These are phyloP conservation scores for Capsicum pubescens DNA, from an alignment of 257 asterid genomes.

Conservation along the genomic window DNA sequence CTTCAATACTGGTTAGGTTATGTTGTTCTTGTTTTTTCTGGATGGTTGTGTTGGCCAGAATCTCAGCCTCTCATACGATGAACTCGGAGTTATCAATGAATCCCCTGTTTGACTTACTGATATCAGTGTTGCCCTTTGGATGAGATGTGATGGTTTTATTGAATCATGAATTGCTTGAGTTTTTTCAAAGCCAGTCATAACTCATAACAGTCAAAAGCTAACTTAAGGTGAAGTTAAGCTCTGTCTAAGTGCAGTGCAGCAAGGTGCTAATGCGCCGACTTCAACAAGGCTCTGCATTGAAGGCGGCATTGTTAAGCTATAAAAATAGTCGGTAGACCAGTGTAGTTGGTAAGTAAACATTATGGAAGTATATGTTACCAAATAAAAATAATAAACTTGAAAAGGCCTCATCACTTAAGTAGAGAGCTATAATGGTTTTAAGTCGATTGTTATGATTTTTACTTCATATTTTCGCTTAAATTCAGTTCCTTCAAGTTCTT, in stretches of 20 bases:
- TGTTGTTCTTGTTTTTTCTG: neutral
- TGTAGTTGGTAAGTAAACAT: neutral
- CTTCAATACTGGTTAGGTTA: too few relatives aligned
- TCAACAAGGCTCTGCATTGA: neutral
- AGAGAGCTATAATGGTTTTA: neutral
- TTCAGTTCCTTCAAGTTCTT: neutral
- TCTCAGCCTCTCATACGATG: neutral
- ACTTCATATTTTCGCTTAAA: too few relatives aligned
- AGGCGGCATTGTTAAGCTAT: neutral
- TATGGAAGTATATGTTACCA: neutral
- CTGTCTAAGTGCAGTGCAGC: neutral
- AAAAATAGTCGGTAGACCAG: neutral
- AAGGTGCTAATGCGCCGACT: too few relatives aligned
- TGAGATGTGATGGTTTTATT: neutral
- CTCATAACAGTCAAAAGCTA: neutral
- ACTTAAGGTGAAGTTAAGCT: neutral
- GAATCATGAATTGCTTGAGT: neutral
- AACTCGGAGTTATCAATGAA: neutral
- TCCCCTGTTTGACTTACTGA: neutral
- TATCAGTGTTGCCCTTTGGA: neutral
- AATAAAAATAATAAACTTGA: neutral
- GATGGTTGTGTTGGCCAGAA: neutral
- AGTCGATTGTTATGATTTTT: neutral
- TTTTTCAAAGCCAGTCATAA: neutral
- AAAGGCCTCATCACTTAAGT: neutral